These are phyloP conservation scores for Elongisporangium anandrum DNA, from an alignment of 352 stramenopile species.

Conservation along the genomic window DNA sequence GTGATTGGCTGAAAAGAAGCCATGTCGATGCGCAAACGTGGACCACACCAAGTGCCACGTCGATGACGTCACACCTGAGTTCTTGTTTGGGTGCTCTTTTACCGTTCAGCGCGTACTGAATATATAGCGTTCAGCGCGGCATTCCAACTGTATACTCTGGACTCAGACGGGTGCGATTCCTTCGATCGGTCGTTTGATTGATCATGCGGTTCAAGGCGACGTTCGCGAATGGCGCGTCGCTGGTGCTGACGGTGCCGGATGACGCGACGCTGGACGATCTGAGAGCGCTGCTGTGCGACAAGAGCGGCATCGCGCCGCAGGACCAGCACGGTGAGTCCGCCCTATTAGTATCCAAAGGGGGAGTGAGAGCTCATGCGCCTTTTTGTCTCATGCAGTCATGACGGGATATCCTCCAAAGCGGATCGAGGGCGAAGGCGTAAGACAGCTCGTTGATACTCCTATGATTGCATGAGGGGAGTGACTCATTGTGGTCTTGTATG, in stretches of 20 bases:
- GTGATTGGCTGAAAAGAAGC: too few relatives aligned
- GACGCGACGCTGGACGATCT: slow-evolving; percentile 59
- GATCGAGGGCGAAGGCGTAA: slow-evolving; percentile 55
- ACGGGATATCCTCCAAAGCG: slow-evolving; percentile 66
- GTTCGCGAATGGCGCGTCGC: slow-evolving; percentile 68
- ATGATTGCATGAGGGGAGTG: neutral
- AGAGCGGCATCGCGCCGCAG: slow-evolving; percentile 49
- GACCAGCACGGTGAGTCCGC: slow-evolving; percentile 51
- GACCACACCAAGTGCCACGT: too few relatives aligned
- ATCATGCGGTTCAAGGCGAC: slow-evolving; percentile 63
- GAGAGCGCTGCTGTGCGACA: slow-evolving; percentile 43
- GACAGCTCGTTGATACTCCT: slow-evolving; percentile 4
- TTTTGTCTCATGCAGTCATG: slow-evolving; percentile 48
- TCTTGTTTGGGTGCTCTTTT: too few relatives aligned
- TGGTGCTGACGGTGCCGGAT: slow-evolving; percentile 63
- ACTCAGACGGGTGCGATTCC: neutral
- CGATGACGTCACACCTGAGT: too few relatives aligned
- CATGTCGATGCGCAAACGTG: too few relatives aligned
- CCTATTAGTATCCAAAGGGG: too few relatives aligned
- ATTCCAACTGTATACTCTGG: too few relatives aligned
- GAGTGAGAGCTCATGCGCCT: neutral
- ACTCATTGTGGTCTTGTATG: neutral
- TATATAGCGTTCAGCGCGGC: slow-evolving; percentile 1
- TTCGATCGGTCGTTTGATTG: too few relatives aligned
- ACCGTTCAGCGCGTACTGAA: too few relatives aligned